Evolutionary conservation across 192 early-diverging fungal genomes (phyloP).

Genomic region (Entomortierella lignicola): DNA sequence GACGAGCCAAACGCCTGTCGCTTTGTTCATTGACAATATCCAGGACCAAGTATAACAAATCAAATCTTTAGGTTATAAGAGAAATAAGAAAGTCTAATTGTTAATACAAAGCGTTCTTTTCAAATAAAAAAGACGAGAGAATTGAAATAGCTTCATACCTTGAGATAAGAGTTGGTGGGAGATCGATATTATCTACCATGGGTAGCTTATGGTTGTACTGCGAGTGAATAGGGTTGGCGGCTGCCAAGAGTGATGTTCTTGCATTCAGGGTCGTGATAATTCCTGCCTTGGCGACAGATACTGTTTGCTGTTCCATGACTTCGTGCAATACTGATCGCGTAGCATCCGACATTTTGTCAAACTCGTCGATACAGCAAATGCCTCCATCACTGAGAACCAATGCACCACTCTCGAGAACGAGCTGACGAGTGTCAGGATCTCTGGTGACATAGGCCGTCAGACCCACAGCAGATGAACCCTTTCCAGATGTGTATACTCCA

Average conservation of each 20-base stretch:
- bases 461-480: conserved; percentile 96
- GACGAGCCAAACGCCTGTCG: conserved; percentile 89
- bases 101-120: background rate
- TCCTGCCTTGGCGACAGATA: conserved; percentile 98
- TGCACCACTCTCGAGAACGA: conserved; percentile 97
- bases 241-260: conserved; percentile 93
- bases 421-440: conserved; percentile 94
- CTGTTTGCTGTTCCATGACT: conserved; percentile 99
- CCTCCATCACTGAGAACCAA: conserved; percentile 96
- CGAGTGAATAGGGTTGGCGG: conserved; percentile 94
- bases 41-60: conserved; percentile 91
- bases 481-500: conserved; percentile 97
- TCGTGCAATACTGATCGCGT: conserved; percentile 96
- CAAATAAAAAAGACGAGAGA: too few species aligned
- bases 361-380: conserved; percentile 98
- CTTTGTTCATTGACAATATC: conserved; percentile 88
- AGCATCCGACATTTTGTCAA: conserved; percentile 98
- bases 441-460: conserved; percentile 95
- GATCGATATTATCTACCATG: conserved; percentile 88
- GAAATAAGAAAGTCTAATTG: background rate
- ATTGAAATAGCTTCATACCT: conserved; percentile 58
- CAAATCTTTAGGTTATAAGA: conserved; percentile 73
- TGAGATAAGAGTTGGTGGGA: conserved; percentile 94
- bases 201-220: conserved; percentile 87
- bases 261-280: conserved; percentile 99